These are phyloP conservation scores for Afroboletus lepidellus DNA, from an alignment of 1,284 basidiomycete genomes.

Conservation along the genomic window DNA sequence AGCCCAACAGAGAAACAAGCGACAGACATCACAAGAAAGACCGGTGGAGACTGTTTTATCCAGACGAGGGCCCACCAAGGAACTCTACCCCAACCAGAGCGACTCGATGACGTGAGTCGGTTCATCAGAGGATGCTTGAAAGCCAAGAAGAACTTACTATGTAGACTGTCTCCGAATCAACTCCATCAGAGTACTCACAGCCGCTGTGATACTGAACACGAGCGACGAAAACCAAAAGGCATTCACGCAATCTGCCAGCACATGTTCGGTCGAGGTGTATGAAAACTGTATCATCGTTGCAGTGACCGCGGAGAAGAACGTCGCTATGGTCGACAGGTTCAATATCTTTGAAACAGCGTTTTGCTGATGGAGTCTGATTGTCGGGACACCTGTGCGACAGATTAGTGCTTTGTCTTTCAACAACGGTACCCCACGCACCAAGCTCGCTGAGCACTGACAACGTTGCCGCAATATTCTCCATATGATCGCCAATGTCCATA, in stretches of 20 bases:
- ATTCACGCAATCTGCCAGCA: slow-evolving; percentile 46
- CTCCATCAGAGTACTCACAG: slow-evolving; percentile 57
- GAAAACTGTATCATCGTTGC: slow-evolving; percentile 56
- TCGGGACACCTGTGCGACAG: slow-evolving; percentile 49
- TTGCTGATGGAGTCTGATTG: slow-evolving; percentile 58
- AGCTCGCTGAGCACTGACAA: slow-evolving; percentile 54
- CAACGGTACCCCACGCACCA: slow-evolving; percentile 37
- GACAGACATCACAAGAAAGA: slow-evolving; percentile 58
- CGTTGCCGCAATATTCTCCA: slow-evolving; percentile 51
- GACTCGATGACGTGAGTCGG: slow-evolving; percentile 39
- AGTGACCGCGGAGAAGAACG: slow-evolving; percentile 61
- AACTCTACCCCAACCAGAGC: slow-evolving; percentile 54
- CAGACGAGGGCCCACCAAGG: slow-evolving; percentile 54
- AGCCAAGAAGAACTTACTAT: slow-evolving; percentile 45
- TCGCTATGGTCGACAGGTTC: slow-evolving; percentile 57
- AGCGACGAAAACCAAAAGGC: slow-evolving; percentile 61
- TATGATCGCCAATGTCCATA: slow-evolving; percentile 52
- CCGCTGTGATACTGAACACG: slow-evolving; percentile 61
- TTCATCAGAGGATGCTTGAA: neutral
- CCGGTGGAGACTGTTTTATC: slow-evolving; percentile 57
- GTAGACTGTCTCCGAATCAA: slow-evolving; percentile 61
- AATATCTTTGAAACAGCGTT: slow-evolving; percentile 51
- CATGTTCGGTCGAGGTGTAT: slow-evolving; percentile 29
- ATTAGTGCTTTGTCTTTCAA: slow-evolving; percentile 20
- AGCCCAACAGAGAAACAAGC: slow-evolving; percentile 56